Evolutionary conservation across 345 rosid genomes (phyloP), one percentile per base, ranked within the genome.

Genomic region (Eucalyptus shirleyi): DNA sequence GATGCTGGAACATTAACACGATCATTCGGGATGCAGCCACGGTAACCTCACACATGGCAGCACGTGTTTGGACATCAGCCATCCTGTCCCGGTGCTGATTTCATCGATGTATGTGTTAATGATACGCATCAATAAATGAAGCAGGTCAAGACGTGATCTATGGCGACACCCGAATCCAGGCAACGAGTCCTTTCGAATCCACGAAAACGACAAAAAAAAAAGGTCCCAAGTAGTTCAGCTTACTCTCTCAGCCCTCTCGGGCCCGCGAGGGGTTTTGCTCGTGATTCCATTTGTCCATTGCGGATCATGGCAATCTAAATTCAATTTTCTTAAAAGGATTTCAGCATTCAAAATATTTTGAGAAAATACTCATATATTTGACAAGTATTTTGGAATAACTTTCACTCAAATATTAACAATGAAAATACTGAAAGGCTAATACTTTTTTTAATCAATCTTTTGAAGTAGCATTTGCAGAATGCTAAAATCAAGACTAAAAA

Each of bases 381-480:
- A 7, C 4, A 51, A 18, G 0, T 51, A 51, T 51, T 51, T 51
- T 18, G 1, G 17, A 51, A 3, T 18, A 51, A 6, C 4, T 51
- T 17, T 51, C 0, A 51, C 4, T 51, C 23, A 51, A 51, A 51
- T 18, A 51, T 6, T 51, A 51, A 51, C 9, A 51, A 6, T 51
- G 0, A 51, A 51, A 6, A 51, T 51, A 51, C 9, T 51, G 2
- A 51, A 51, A 51, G 2, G 9, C 23, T 18, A 51, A 7, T 51
- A 0, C 4, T 51, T 51, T 18, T 51, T 51, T 7, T 3, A 18
- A 7, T 51, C 9, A 51, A 51, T 51, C 4, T 51, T 51, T 51
- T 7, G 1, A 51, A 0, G 0, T 51, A 18, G 2, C 23, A 51
- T 51, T 51, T 51, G 2, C 4, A 2, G 4, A 51, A 51, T 51